A percentile compares a stretch with the other conserved stretches of the same genome.
phyloP scores from a whole-genome alignment of 2,329 filamentous ascomycete species.

The Penicillium crustosum region DNA sequence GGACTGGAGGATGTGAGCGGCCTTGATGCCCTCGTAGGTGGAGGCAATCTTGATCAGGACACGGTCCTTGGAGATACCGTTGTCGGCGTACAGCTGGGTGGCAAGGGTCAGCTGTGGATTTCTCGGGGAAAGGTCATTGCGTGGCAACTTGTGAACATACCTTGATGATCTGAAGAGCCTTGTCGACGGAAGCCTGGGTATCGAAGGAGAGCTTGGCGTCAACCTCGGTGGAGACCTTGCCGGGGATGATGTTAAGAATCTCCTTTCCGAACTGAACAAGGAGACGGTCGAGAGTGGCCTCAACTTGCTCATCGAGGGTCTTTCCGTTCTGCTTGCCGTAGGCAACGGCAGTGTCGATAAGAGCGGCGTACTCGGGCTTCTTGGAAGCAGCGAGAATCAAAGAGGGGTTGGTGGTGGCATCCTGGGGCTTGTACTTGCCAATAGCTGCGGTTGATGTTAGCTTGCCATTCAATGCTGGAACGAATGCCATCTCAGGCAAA shows the following conservation, averaged over 20 bases:
- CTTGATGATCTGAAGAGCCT: constrained; percentile 95
- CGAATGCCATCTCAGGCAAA: constrained; percentile 12
- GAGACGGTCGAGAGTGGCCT: constrained; percentile 85
- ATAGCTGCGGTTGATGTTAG: constrained; percentile 63
- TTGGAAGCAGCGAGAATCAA: constrained; percentile 97
- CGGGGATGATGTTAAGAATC: constrained; percentile 94
- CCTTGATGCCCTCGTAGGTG: constrained; percentile 99
- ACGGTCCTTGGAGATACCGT: constrained; percentile 89
- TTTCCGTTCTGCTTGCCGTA: constrained; percentile 77
- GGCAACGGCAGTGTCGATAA: constrained; percentile 81
- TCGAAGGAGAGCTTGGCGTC: constrained; percentile 96
- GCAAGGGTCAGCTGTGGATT: constrained; percentile 24
- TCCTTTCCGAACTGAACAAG: constrained; percentile 97
- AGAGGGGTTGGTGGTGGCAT: constrained; percentile 99
- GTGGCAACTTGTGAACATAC: constrained; percentile 50
- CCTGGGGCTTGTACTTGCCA: constrained; percentile 99
- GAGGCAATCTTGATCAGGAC: constrained; percentile 98
- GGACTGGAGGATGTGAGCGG: constrained; percentile 91
- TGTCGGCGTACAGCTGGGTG: constrained; percentile 82
- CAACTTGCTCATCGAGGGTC: constrained; percentile 76
- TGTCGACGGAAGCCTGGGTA: constrained; percentile 85
- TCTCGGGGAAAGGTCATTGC: not conserved
- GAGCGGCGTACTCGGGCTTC: constrained; percentile 91
- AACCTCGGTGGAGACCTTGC: constrained; percentile 98
- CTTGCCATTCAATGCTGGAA: not conserved